Conservation (phyloP, 2,329 filamentous ascomycete genomes). For the Fusarium dlaminii region DNA sequence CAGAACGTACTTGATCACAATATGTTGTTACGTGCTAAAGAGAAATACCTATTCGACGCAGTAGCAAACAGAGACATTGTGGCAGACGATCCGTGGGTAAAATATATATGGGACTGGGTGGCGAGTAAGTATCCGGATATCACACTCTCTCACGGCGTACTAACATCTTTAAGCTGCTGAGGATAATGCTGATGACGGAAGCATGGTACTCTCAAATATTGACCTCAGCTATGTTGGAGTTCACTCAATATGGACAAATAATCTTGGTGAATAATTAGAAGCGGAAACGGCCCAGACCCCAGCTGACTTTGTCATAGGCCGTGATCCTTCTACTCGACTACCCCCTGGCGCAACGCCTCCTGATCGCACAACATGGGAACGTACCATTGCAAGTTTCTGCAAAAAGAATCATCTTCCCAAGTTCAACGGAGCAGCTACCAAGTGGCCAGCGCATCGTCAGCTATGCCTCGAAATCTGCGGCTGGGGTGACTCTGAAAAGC, state of each 20-base stretch:
- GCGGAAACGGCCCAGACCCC: background rate
- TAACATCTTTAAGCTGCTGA: slow-evolving; percentile 63
- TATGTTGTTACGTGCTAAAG: slow-evolving; percentile 68
- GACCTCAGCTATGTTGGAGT: slow-evolving; percentile 83
- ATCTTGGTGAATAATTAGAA: slow-evolving; percentile 63
- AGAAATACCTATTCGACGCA: slow-evolving; percentile 72
- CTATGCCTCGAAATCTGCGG: slow-evolving; percentile 79
- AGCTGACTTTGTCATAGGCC: slow-evolving; percentile 51
- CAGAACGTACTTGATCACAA: slow-evolving; percentile 64
- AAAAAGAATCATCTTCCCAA: slow-evolving; percentile 68
- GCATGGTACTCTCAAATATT: slow-evolving; percentile 74
- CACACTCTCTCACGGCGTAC: background rate
- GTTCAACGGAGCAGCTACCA: slow-evolving; percentile 71
- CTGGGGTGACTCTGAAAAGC: slow-evolving; percentile 69
- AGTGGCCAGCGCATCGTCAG: slow-evolving; percentile 75
- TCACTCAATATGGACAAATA: slow-evolving; percentile 75
- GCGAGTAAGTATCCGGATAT: slow-evolving; percentile 60
- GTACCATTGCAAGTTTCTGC: slow-evolving; percentile 70
- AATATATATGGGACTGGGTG: slow-evolving; percentile 82
- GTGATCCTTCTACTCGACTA: slow-evolving; percentile 59
- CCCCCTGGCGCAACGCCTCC: slow-evolving; percentile 56
- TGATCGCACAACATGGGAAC: slow-evolving; percentile 66
- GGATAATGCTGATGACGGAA: slow-evolving; percentile 69
- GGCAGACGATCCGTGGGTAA: slow-evolving; percentile 77
- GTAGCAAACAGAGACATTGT: slow-evolving; percentile 73